Evolutionary conservation across 345 rosid genomes (phyloP).

Genomic region (Rhodamnia rubescens): DNA sequence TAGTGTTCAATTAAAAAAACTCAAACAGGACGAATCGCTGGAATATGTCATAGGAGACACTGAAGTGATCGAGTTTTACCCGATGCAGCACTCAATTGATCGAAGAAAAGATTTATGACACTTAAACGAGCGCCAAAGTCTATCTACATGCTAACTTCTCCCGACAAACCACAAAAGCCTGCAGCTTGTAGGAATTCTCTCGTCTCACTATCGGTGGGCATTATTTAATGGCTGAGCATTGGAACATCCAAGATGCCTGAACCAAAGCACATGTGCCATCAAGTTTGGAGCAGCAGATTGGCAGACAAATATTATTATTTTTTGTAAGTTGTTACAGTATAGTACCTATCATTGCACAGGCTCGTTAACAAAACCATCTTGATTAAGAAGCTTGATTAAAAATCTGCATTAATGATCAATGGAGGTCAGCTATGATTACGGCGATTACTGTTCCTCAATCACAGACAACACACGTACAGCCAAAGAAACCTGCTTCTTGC

Average conservation of each 20-base stretch:
- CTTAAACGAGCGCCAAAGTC: not conserved
- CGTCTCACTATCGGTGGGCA: not conserved
- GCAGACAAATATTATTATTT: not conserved
- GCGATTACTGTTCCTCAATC: conserved; percentile 39
- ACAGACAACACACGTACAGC: conserved; percentile 38
- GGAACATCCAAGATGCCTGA: not conserved
- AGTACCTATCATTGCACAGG: not conserved
- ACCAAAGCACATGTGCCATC: not conserved
- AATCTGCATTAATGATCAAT: conserved; percentile 44
- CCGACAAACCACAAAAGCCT: not conserved
- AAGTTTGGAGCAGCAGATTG: not conserved
- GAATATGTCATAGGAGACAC: not conserved
- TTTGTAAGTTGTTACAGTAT: not conserved
- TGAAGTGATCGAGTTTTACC: not conserved
- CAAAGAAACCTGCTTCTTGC: not conserved
- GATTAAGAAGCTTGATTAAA: conserved; percentile 27
- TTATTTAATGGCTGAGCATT: not conserved
- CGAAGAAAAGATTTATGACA: not conserved
- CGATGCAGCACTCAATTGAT: not conserved
- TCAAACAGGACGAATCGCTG: not conserved
- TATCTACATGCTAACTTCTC: not conserved
- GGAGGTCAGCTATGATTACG: conserved; percentile 68
- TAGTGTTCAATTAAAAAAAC: not conserved
- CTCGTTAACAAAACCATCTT: not conserved
- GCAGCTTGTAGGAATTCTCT: not conserved